Evolutionary conservation across 2,329 filamentous ascomycete genomes (phyloP).

Genomic region (Alternaria sp.): DNA sequence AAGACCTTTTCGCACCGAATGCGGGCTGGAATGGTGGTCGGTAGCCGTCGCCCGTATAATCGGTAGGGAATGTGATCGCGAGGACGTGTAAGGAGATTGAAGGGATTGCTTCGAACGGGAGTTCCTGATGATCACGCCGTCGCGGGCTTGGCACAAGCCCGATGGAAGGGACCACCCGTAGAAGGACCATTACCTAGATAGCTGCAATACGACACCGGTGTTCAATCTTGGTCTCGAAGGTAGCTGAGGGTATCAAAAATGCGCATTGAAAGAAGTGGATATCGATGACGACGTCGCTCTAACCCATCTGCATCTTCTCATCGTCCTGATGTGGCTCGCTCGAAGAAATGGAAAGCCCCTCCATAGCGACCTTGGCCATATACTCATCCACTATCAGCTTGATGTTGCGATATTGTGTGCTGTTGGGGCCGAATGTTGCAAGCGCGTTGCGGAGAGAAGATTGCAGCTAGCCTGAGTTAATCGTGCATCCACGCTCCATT

Average conservation of each 20-base stretch:
- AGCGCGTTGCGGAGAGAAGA: constrained; percentile 45
- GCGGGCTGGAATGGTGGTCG: constrained; percentile 8
- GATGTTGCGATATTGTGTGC: constrained; percentile 39
- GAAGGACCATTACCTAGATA: neutral
- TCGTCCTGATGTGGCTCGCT: neutral
- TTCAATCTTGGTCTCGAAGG: neutral
- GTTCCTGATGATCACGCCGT: neutral
- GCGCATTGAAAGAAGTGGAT: neutral
- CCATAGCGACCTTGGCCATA: constrained; percentile 32
- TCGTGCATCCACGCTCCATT: neutral
- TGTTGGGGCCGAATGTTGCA: constrained; percentile 40
- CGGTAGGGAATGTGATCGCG: neutral
- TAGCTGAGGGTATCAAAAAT: neutral
- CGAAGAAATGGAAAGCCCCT: constrained; percentile 20
- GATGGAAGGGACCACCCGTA: neutral
- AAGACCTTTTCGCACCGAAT: constrained; percentile 14
- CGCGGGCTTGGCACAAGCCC: neutral
- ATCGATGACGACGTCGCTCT: neutral
- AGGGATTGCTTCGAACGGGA: neutral
- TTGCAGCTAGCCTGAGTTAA: constrained; percentile 34
- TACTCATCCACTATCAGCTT: constrained; percentile 43
- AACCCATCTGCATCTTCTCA: constrained; percentile 1
- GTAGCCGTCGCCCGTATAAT: neutral
- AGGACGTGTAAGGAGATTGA: neutral
- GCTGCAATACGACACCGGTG: neutral